phyloP scores from a whole-genome alignment of 192 early-diverging fungal genomes.

The Phlyctochytrium planicorne region DNA sequence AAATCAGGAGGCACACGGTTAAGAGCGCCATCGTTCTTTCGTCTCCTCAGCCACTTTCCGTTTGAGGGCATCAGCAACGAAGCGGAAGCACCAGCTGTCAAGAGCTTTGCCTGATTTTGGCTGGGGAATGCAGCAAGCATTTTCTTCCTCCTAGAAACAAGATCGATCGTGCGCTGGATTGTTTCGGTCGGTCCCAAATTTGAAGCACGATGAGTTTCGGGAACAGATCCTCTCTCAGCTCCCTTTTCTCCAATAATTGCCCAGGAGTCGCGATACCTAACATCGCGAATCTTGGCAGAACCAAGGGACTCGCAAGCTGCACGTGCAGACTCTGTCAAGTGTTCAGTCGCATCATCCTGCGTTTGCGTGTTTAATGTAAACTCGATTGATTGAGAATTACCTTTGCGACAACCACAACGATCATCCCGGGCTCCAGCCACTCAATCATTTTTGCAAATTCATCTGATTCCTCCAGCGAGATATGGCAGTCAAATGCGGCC shows the following conservation, averaged over 20 bases:
- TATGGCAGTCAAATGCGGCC: conserved; percentile 73
- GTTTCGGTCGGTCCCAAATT: conserved; percentile 61
- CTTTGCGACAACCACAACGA: conserved; percentile 64
- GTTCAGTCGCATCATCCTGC: conserved; percentile 71
- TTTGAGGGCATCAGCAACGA: conserved; percentile 45
- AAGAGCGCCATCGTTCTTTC: conserved; percentile 82
- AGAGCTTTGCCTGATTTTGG: conserved; percentile 12
- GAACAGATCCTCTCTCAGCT: conserved; percentile 45
- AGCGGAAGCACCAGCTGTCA: conserved; percentile 13
- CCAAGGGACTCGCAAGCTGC: conserved; percentile 65
- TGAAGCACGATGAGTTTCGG: conserved; percentile 56
- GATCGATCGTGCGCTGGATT: conserved; percentile 49
- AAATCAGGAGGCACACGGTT: conserved; percentile 78
- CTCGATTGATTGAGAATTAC: conserved; percentile 5
- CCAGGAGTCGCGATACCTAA: conserved; percentile 78
- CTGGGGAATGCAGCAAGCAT: conserved; percentile 29
- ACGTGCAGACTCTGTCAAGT: conserved; percentile 58
- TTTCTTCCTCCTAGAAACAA: conserved; percentile 46
- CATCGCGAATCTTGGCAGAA: conserved; percentile 45
- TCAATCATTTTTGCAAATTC: conserved; percentile 70
- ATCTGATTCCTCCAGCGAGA: conserved; percentile 54
- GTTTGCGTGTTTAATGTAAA: no score
- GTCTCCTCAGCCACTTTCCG: conserved; percentile 67
- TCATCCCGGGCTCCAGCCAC: conserved; percentile 60
- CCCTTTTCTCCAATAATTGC: conserved; percentile 79